Conservation (phyloP, 345 rosid genomes). For the sweet orange (Citrus sinensis) region DVS_A1.0 CM039163.1:2906501-2907000, state of each 20-base stretch:
- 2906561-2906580: neutral
- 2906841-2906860: slow-evolving; percentile 11
- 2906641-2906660: neutral
- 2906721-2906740: neutral
- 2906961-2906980: neutral
- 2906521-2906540: neutral
- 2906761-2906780: neutral
- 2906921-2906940: neutral
- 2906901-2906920: neutral
- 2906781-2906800: neutral
- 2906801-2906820: neutral
- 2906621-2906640: neutral
- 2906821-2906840: slow-evolving; percentile 5
- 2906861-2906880: neutral
- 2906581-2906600: neutral
- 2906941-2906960: neutral
- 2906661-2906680: slow-evolving; percentile 15
- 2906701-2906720: neutral
- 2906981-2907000: neutral
- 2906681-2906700: neutral
- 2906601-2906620: neutral
- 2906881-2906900: neutral
- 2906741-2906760: neutral
- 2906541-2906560: neutral
- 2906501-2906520: neutral